Percentiles rank a stretch among this genome's conserved stretches.
These are phyloP conservation scores for Pleurotus tuber-regium DNA, from an alignment of 768 basidiomycete species.

Conservation along the genomic window DNA sequence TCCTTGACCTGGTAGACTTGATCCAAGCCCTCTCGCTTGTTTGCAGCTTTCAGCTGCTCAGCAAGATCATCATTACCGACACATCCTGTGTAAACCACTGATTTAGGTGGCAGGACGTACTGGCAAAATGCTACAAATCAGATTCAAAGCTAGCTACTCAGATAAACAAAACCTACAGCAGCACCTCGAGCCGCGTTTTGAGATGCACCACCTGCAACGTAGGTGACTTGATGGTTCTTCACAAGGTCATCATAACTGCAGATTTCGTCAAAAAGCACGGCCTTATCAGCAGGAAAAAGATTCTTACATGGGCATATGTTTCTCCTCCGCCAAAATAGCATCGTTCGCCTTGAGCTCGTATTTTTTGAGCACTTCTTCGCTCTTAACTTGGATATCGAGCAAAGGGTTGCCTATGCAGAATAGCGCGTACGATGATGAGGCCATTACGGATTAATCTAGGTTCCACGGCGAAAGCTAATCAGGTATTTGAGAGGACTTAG, in stretches of 20 bases:
- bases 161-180: conserved; percentile 58
- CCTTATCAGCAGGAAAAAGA: background rate
- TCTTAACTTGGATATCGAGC: conserved; percentile 91
- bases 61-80: conserved; percentile 95
- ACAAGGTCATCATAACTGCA: conserved; percentile 87
- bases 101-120: conserved; percentile 87
- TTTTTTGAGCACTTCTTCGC: conserved; percentile 83
- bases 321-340: conserved; percentile 90
- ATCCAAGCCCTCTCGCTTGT: conserved; percentile 87
- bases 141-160: background rate
- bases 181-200: conserved; percentile 97
- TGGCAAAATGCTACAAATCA: conserved; percentile 33
- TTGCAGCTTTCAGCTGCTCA: conserved; percentile 83
- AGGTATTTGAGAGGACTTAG: background rate
- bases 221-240: conserved; percentile 71
- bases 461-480: background rate
- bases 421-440: conserved; percentile 58
- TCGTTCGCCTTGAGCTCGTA: conserved; percentile 93
- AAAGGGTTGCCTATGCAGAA: conserved; percentile 96
- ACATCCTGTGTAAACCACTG: conserved; percentile 91
- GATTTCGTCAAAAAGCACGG: background rate
- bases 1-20: conserved; percentile 88
- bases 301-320: conserved; percentile 82
- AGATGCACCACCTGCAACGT: conserved; percentile 95
- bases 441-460: background rate